Evolutionary conservation across 2,329 filamentous ascomycete genomes (phyloP).

Genomic region (Clonostachys byssicola): DNA sequence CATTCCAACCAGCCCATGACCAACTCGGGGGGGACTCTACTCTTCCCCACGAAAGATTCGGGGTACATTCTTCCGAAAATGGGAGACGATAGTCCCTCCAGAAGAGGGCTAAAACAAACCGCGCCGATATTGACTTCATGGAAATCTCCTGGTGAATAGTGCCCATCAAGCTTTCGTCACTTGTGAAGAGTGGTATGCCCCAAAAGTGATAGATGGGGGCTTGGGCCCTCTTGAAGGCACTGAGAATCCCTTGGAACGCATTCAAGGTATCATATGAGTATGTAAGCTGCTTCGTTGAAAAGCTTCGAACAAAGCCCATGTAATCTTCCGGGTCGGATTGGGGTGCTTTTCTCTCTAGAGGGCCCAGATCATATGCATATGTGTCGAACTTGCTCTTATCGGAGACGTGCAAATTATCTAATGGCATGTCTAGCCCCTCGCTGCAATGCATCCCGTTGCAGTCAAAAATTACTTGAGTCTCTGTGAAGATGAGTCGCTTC

Average conservation of each 20-base stretch:
- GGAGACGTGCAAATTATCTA: background rate
- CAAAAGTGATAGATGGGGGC: background rate
- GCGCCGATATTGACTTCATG: background rate
- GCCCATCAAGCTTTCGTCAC: background rate
- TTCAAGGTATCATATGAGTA: background rate
- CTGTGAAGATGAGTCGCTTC: background rate
- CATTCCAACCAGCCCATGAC: background rate
- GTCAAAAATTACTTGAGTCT: background rate
- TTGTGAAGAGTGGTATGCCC: background rate
- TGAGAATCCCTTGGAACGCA: background rate
- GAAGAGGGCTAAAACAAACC: background rate
- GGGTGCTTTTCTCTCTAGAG: background rate
- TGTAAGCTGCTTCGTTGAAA: background rate
- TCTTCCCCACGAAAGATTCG: background rate
- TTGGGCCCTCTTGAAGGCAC: background rate
- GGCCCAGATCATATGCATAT: background rate
- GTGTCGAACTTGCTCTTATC: background rate
- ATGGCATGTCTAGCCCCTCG: background rate
- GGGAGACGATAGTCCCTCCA: background rate
- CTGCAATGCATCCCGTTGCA: background rate
- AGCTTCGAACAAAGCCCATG: background rate
- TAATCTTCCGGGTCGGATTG: background rate
- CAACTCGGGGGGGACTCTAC: background rate
- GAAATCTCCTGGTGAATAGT: background rate
- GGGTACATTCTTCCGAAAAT: background rate